A percentile compares a stretch with the other conserved stretches of the same genome.
Evolutionary conservation across 306 rosid genomes (phyloP).

Genomic region (Rosa chinensis): DNA sequence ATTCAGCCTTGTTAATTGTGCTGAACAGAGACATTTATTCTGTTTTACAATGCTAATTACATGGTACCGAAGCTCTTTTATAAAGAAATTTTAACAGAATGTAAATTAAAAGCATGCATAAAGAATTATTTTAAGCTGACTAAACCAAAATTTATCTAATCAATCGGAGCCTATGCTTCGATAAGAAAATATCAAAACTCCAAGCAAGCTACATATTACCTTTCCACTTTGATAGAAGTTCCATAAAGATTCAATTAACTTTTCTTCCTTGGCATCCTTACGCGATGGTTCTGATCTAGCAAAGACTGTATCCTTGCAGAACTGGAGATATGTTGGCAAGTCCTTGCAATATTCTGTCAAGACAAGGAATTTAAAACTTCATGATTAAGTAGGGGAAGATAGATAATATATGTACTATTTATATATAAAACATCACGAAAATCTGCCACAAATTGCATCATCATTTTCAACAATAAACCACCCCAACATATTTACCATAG

Average conservation of each 20-base stretch:
- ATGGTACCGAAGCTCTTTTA: neutral
- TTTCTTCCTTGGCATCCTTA: constrained; percentile 66
- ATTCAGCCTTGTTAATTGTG: neutral
- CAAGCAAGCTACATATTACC: constrained; percentile 42
- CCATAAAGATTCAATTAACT: constrained; percentile 56
- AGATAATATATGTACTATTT: neutral
- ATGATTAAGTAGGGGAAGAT: neutral
- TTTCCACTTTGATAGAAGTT: constrained; percentile 54
- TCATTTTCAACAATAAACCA: neutral
- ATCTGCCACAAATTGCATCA: constrained; percentile 10
- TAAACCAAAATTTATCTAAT: neutral
- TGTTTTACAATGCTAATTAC: neutral
- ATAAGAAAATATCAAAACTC: constrained; percentile 2
- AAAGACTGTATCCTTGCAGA: constrained; percentile 75
- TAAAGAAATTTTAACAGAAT: neutral
- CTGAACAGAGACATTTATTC: neutral
- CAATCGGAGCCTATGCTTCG: constrained; percentile 6
- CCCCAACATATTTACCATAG: constrained; percentile 37
- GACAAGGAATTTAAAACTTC: constrained; percentile 15
- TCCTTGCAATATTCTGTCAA: constrained; percentile 70
- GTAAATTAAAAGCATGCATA: neutral
- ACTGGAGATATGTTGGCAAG: constrained; percentile 69
- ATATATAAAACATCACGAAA: constrained; percentile 15
- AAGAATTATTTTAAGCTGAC: constrained; percentile 1
- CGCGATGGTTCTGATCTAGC: constrained; percentile 54